Evolutionary conservation across 805 yeast species (phyloP), one percentile per base, ranked within the genome.

Genomic region (Ogataea methanolica): DNA sequence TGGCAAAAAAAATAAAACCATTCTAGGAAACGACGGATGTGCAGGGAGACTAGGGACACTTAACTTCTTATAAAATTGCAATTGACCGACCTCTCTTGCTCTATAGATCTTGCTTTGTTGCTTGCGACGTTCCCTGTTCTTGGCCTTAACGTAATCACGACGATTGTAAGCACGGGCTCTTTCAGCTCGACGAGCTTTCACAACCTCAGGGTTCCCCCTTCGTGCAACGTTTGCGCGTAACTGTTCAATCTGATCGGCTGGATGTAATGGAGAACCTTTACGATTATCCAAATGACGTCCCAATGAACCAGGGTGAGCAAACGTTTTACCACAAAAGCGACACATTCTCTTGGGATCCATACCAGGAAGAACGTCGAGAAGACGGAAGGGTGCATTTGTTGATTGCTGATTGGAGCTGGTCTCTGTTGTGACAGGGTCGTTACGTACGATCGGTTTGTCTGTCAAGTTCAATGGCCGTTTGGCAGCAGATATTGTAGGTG

Each of bases 221-320:
- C 83, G 66, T 39, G 74, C 75, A 23, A 80, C 84, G 40, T 74
- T 69, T 0, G 72, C 67, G 31, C 85, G 58, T 37, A 80, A 52
- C 43, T 56, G 57, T 14, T 72, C 75, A 15, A 82, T 77, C 37
- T 70, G 66, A 2, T 71, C 77, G 1, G 65, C 58, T 0, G 85
- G 85, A 52, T 81, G 86, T 15, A 62, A 46, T 1, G 68, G 57
- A 9, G 80, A 71, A 1, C 85, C 86, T 45, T 76, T 76, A 50
- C 78, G 74, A 40, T 69, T 59, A 54, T 82, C 85, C 39, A 82
- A 59, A 58, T 81, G 86, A 34, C 86, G 66, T 1, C 85, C 85
- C 47, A 79, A 65, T 0, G 83, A 77, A 2, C 85, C 83, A 6
- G 80, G 76, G 49, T 78, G 79, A 2, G 80, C 71, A 58, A 80